Evolutionary conservation across 306 rosid genomes (phyloP), one percentile per base, ranked within the genome.

Genomic region (Cyamopsis tetragonoloba): DNA sequence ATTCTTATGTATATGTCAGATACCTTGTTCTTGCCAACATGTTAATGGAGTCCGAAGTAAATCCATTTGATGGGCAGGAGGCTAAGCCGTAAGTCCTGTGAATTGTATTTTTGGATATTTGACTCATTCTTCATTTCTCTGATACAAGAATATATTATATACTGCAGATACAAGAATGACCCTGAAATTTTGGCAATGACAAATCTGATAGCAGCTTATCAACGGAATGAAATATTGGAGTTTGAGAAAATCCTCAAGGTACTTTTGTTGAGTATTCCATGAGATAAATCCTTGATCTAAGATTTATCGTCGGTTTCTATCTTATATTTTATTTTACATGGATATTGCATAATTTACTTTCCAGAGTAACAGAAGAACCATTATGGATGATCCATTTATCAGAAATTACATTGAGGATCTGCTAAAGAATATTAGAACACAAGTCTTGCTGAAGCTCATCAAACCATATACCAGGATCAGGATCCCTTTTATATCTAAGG

Each of bases 121-220:
- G 15, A 37, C 4, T 34, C 8, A 10, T 63, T 43, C 48, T 35
- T 41, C 38, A 39, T 23, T 28, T 39, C 3, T 30, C 46, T n/a
- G n/a, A n/a, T n/a, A n/a, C n/a, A n/a, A n/a, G n/a, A n/a, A 68
- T 73, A 41, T 62, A 70, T 61, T 61, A 54, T 74, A 51, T 31
- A 71, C 44, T 73, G 49, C 86, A 88, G 98, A 68, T 93, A 93
- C 78, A 89, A 93, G 89, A 93, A 88, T 74, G 98, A 93, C 71
- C 96, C 98, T 26, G 98, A 93, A 81, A 93, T 93, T 80, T 82
- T 93, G 84, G 98, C 96, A 7, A 93, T 93, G 98, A 93, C 98
- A 80, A 93, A 93, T 80, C 85, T 93, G 46, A 88, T 93, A 74
- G 97, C 98, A 67, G 97, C 98, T 7, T 93, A 88, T 81, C 98